These are phyloP conservation scores for Ophiocordyceps polyrhachis-furcata DNA, from an alignment of 2,329 filamentous ascomycete species.

Conservation along the genomic window DNA sequence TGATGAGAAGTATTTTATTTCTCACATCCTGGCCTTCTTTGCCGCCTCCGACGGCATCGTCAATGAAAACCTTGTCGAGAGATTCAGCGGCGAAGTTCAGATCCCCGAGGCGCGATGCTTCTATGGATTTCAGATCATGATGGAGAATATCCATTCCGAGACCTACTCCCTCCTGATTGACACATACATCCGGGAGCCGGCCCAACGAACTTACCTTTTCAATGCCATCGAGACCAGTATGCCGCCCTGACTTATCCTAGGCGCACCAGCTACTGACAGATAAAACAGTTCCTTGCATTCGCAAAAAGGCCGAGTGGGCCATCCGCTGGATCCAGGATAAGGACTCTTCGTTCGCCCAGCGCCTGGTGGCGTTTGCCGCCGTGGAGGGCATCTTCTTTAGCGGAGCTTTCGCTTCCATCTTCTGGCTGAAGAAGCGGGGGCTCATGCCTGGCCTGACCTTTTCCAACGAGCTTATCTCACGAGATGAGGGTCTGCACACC, in stretches of 20 bases:
- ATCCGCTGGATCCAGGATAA: slow-evolving; percentile 87
- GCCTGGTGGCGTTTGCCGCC: slow-evolving; percentile 88
- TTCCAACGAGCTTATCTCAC: slow-evolving; percentile 99
- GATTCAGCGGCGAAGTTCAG: slow-evolving; percentile 93
- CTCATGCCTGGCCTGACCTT: slow-evolving; percentile 97
- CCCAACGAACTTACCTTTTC: slow-evolving; percentile 86
- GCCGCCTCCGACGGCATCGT: slow-evolving; percentile 97
- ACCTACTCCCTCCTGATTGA: slow-evolving; percentile 98
- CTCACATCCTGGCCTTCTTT: slow-evolving; percentile 97
- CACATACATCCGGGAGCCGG: slow-evolving; percentile 96
- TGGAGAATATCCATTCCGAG: slow-evolving; percentile 99
- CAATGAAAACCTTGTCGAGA: slow-evolving; percentile 97
- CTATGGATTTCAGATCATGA: slow-evolving; percentile 99
- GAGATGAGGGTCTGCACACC: slow-evolving; percentile 97
- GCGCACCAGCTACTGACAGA: slow-evolving; percentile 5
- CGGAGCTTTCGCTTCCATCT: slow-evolving; percentile 95
- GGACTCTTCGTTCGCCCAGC: slow-evolving; percentile 85
- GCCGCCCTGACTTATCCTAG: slow-evolving; percentile 12
- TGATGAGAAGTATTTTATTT: slow-evolving; percentile 96
- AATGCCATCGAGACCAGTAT: slow-evolving; percentile 95
- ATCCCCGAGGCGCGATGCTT: slow-evolving; percentile 97
- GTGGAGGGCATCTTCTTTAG: slow-evolving; percentile 99
- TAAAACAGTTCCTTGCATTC: slow-evolving; percentile 68
- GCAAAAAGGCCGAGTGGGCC: slow-evolving; percentile 98
- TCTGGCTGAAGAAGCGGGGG: slow-evolving; percentile 99